phyloP scores from a whole-genome alignment of 2,329 filamentous ascomycete genomes.

The Calonectria fujianensis region DNA sequence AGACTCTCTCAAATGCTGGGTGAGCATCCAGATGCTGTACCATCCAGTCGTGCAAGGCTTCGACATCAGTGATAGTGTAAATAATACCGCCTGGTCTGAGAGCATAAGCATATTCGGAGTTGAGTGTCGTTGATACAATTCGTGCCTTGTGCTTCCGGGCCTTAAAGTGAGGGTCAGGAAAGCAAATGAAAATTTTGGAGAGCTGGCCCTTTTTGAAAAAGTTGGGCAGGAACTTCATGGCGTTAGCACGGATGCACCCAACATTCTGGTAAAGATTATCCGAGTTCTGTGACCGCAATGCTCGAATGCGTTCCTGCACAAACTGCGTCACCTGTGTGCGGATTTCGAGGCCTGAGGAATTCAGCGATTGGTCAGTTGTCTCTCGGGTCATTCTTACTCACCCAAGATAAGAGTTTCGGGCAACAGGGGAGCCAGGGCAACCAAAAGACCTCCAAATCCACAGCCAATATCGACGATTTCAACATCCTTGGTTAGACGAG shows the following conservation, averaged over 20 bases:
- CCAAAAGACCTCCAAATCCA: constrained; percentile 92
- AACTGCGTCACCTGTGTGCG: constrained; percentile 92
- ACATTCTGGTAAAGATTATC: constrained; percentile 86
- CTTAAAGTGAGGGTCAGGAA: constrained; percentile 99
- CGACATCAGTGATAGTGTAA: constrained; percentile 98
- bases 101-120: constrained; percentile 94
- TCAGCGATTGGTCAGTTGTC: constrained; percentile 22
- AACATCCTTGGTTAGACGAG: constrained; percentile 75
- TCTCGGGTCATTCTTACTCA: constrained; percentile 61
- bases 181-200: constrained; percentile 96
- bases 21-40: constrained; percentile 87
- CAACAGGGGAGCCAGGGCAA: constrained; percentile 87
- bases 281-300: constrained; percentile 81
- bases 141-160: constrained; percentile 96
- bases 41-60: constrained; percentile 96
- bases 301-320: constrained; percentile 90
- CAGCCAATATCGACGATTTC: constrained; percentile 98
- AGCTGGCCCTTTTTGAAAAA: constrained; percentile 91
- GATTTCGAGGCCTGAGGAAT: constrained; percentile 86
- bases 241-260: constrained; percentile 91
- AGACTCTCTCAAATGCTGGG: constrained; percentile 85
- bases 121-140: constrained; percentile 91
- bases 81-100: constrained; percentile 88
- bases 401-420: constrained; percentile 90
- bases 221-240: constrained; percentile 99